A percentile compares a stretch with the other conserved stretches of the same genome.
Evolutionary conservation across 306 rosid species (phyloP).

Genomic region (Fragaria iinumae): DNA sequence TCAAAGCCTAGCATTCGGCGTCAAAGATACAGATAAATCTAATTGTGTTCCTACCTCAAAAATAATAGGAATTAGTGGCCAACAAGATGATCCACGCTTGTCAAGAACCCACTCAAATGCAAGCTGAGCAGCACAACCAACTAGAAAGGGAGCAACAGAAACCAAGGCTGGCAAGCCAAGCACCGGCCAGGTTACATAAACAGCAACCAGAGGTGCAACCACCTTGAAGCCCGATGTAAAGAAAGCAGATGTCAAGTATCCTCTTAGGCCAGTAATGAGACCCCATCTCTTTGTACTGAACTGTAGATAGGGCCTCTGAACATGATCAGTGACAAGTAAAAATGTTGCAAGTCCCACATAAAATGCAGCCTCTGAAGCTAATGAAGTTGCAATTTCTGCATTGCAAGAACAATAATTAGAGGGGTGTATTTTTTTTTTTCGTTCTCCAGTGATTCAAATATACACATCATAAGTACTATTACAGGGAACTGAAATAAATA

Average conservation of each 20-base stretch:
- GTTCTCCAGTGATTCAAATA: background rate
- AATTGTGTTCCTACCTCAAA: conserved; percentile 52
- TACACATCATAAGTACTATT: background rate
- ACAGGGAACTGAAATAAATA: background rate
- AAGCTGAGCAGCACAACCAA: conserved; percentile 59
- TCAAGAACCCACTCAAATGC: conserved; percentile 55
- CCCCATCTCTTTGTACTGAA: conserved; percentile 94
- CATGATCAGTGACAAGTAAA: conserved; percentile 63
- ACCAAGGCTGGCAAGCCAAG: conserved; percentile 56
- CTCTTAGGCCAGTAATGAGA: conserved; percentile 88
- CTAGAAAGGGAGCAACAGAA: conserved; percentile 60
- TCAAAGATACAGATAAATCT: background rate
- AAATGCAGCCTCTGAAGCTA: conserved; percentile 56
- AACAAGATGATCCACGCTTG: conserved; percentile 58
- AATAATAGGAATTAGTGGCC: conserved; percentile 82
- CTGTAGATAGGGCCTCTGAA: conserved; percentile 82
- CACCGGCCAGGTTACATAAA: conserved; percentile 56
- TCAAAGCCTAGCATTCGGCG: conserved; percentile 3
- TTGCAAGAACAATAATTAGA: conserved; percentile 23
- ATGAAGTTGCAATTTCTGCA: conserved; percentile 64
- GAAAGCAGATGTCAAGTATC: conserved; percentile 65
- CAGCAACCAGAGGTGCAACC: conserved; percentile 52
- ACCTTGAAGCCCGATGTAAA: conserved; percentile 68
- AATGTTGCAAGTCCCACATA: conserved; percentile 68
- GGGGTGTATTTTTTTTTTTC: conserved; percentile 4